A percentile compares a stretch with the other conserved stretches of the same genome.
These are phyloP conservation scores for Platanthera guangdongensis DNA, from an alignment of 106 monocot species.

Conservation along the genomic window DNA sequence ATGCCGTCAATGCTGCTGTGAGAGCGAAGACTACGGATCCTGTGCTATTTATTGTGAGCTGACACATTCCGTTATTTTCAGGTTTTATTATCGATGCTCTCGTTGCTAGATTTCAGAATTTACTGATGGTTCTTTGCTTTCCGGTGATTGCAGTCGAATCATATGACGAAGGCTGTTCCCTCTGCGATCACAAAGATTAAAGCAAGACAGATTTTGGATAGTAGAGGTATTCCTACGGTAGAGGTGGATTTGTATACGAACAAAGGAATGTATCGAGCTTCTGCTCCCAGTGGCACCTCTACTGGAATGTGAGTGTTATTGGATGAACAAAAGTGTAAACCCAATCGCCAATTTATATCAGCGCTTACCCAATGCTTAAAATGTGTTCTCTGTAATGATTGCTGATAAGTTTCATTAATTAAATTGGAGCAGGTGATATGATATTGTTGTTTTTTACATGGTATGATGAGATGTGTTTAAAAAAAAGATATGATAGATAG, in stretches of 20 bases:
- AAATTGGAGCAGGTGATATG: neutral
- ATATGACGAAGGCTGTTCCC: slow-evolving; percentile 75
- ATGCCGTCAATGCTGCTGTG: slow-evolving; percentile 96
- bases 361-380: neutral
- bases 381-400: neutral
- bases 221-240: slow-evolving; percentile 78
- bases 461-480: neutral
- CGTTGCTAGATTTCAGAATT: neutral
- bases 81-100: neutral
- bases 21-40: slow-evolving; percentile 86
- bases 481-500: neutral
- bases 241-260: slow-evolving; percentile 92
- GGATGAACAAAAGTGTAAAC: neutral
- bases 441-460: neutral
- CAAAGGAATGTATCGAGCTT: slow-evolving; percentile 83
- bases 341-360: neutral
- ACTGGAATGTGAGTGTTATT: slow-evolving; percentile 45
- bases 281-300: slow-evolving; percentile 52
- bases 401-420: neutral
- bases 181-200: slow-evolving; percentile 88
- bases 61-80: neutral
- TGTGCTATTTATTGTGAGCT: slow-evolving; percentile 67
- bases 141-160: slow-evolving; percentile 54
- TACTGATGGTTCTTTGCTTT: neutral
- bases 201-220: slow-evolving; percentile 89